Conservation (phyloP, 129 eudicot species). For the Saposhnikovia divaricata region DNA sequence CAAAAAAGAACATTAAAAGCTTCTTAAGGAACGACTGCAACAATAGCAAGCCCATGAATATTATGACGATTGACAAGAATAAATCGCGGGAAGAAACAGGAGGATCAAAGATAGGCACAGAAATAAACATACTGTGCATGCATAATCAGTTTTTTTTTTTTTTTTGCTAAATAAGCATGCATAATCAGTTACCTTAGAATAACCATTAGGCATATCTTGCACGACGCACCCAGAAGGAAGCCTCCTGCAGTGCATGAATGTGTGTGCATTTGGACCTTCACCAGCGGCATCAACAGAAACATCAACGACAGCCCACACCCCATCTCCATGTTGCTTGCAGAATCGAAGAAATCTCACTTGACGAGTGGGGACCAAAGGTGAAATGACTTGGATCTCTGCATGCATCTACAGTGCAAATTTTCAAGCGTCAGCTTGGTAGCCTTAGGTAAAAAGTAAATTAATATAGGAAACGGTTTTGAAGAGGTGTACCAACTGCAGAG, state of each 20-base stretch:
- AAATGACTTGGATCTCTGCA: constrained; percentile 67
- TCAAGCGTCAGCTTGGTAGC: not conserved
- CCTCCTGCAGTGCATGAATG: constrained; percentile 36
- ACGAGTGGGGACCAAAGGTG: constrained; percentile 65
- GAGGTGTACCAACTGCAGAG: constrained; percentile 51
- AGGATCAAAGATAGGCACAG: not conserved
- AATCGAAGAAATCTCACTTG: constrained; percentile 61
- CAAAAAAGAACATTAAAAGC: not conserved
- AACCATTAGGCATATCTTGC: constrained; percentile 71
- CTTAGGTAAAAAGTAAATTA: not conserved
- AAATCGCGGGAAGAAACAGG: constrained; percentile 1
- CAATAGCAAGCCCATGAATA: not conserved
- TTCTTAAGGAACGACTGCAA: not conserved
- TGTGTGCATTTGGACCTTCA: constrained; percentile 28
- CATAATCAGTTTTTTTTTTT: constrained; percentile 4
- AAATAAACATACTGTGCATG: not conserved
- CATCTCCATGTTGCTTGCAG: constrained; percentile 67
- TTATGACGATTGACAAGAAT: not conserved
- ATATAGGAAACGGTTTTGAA: not conserved
- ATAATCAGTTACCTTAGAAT: constrained; percentile 79
- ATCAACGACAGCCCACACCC: constrained; percentile 80
- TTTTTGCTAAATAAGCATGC: too few species aligned
- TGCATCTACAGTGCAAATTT: constrained; percentile 42
- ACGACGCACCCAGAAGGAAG: constrained; percentile 81
- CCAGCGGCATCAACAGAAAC: constrained; percentile 55